Percentiles rank a stretch among this genome's conserved stretches.
Conservation (phyloP, 306 rosid genomes). For the Quercus berberidifolia region DNA sequence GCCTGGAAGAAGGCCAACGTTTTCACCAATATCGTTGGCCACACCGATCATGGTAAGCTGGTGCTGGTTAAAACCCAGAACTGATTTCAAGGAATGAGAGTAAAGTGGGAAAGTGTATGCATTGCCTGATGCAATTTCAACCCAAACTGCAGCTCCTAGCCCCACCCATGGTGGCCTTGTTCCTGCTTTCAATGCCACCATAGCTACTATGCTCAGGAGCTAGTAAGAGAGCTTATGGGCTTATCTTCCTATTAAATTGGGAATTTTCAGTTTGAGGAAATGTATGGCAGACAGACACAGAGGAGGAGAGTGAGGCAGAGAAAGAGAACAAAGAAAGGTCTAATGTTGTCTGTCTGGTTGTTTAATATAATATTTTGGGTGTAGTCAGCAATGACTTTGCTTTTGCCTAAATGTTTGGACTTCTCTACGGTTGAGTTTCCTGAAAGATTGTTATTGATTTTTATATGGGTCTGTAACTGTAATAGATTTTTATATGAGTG, state of each 20-base stretch:
- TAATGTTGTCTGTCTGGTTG: neutral
- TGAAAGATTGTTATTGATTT: too few relatives aligned
- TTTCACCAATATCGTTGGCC: conserved; percentile 78
- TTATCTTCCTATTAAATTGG: neutral
- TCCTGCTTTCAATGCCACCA: conserved; percentile 59
- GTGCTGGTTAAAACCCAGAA: conserved; percentile 63
- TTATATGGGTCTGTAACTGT: too few relatives aligned
- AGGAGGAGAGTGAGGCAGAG: neutral
- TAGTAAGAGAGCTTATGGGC: neutral
- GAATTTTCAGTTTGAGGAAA: neutral
- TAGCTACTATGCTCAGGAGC: neutral
- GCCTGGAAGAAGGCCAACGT: conserved; percentile 75
- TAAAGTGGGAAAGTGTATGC: conserved; percentile 59
- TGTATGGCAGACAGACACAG: neutral
- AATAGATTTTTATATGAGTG: too few relatives aligned
- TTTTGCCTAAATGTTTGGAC: neutral
- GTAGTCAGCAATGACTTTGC: neutral
- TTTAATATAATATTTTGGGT: too few relatives aligned
- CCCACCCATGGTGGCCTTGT: conserved; percentile 89
- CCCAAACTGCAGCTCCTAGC: conserved; percentile 75
- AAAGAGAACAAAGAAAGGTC: neutral
- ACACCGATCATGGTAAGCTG: conserved; percentile 76
- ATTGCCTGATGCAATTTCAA: conserved; percentile 62
- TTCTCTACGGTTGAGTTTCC: neutral
- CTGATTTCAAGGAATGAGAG: conserved; percentile 65